A percentile compares a stretch with the other conserved stretches of the same genome.
phyloP scores from a whole-genome alignment of 805 yeast species.

The Yarrowia sp. region DNA sequence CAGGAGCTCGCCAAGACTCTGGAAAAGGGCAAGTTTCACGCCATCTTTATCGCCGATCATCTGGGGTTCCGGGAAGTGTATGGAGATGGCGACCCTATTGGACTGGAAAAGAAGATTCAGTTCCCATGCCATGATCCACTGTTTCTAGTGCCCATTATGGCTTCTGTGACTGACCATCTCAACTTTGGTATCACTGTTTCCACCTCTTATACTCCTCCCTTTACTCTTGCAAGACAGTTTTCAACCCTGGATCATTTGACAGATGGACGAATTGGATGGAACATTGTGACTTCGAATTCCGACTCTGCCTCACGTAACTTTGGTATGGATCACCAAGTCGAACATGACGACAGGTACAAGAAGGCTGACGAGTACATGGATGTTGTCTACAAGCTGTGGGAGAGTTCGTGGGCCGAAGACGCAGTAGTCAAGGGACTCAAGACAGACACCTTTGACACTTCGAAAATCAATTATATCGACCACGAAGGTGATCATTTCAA shows the following conservation, averaged over 20 bases:
- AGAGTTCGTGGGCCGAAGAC: slow-evolving; percentile 58
- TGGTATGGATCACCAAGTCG: slow-evolving; percentile 52
- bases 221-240: slow-evolving; percentile 54
- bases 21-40: slow-evolving; percentile 53
- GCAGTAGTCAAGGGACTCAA: slow-evolving; percentile 49
- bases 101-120: slow-evolving; percentile 50
- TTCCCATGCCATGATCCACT: slow-evolving; percentile 53
- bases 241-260: slow-evolving; percentile 57
- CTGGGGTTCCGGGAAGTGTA: slow-evolving; percentile 54
- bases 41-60: slow-evolving; percentile 54
- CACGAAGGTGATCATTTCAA: slow-evolving; percentile 54
- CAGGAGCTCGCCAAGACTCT: slow-evolving; percentile 51
- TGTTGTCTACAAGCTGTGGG: slow-evolving; percentile 53
- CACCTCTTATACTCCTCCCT: slow-evolving; percentile 56
- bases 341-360: slow-evolving; percentile 54
- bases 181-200: slow-evolving; percentile 55
- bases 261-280: slow-evolving; percentile 58
- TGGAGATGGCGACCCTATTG: slow-evolving; percentile 41
- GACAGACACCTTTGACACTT: slow-evolving; percentile 47
- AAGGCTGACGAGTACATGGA: slow-evolving; percentile 54
- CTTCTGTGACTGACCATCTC: slow-evolving; percentile 54
- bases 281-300: slow-evolving; percentile 55
- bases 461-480: slow-evolving; percentile 53
- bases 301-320: slow-evolving; percentile 55
- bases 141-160: slow-evolving; percentile 52